phyloP scores from a whole-genome alignment of 176 grass and related monocot species.

The Phyllostachys edulis region DNA sequence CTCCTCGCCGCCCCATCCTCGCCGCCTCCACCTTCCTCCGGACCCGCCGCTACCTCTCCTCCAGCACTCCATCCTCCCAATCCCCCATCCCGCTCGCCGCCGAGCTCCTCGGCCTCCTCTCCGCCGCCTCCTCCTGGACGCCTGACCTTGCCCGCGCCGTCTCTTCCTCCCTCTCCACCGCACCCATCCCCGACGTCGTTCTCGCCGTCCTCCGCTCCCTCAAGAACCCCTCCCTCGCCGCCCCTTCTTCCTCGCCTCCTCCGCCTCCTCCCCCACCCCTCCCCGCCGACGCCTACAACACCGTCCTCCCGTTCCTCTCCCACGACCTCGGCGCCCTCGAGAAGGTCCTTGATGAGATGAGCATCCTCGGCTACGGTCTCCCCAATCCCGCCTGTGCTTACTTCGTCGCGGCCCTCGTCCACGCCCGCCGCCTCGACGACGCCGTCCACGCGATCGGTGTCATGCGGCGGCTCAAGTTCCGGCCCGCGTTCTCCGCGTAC shows the following conservation, averaged over 20 bases:
- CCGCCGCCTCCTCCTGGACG: conserved; percentile 53
- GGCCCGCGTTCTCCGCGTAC: conserved; percentile 80
- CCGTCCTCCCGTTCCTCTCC: conserved; percentile 55
- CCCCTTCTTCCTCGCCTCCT: too few species aligned
- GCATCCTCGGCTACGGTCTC: conserved; percentile 60
- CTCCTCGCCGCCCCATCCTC: conserved; percentile 48
- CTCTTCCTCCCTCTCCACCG: conserved; percentile 47
- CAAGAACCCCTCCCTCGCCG: conserved; percentile 54
- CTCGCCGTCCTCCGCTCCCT: conserved; percentile 54
- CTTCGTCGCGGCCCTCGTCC: conserved; percentile 52
- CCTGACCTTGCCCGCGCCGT: conserved; percentile 49
- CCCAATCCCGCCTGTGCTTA: conserved; percentile 53
- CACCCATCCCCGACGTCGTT: conserved; percentile 39
- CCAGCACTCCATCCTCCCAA: background rate
- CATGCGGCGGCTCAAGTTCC: conserved; percentile 79
- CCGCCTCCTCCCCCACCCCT: conserved; percentile 53
- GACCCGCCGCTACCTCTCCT: background rate
- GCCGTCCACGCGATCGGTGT: conserved; percentile 41
- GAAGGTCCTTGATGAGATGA: conserved; percentile 76
- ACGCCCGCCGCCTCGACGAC: conserved; percentile 49
- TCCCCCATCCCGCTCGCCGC: background rate
- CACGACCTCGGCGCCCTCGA: conserved; percentile 55
- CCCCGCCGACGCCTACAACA: conserved; percentile 54
- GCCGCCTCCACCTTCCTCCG: background rate
- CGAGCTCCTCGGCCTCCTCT: conserved; percentile 58